Evolutionary conservation across 2,329 filamentous ascomycete species (phyloP), one percentile per base, ranked within the genome.

Genomic region (Aureobasidium musti): DNA sequence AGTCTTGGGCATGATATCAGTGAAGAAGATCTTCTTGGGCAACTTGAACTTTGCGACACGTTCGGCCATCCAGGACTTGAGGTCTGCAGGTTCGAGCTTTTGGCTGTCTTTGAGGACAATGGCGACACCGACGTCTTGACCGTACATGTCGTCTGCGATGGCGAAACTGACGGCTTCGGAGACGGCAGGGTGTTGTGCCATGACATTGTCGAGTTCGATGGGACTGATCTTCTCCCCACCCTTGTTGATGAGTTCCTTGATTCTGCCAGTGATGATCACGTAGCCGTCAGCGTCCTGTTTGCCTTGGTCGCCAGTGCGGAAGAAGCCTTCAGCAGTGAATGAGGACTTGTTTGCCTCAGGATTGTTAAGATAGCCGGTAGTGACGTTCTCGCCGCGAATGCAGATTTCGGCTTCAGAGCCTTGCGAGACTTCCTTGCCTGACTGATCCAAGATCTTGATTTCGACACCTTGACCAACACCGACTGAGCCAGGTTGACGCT

Each of bases 171-270:
- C 91, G 4, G 90, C 91, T 78, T 96, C 91, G 1, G 84, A 83
- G 1, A 95, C 84, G 41, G 87, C 84, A 11, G 89, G 86, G 74
- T 94, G 86, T 67, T 89, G 84, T n/a, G 89, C 83, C 33, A 96
- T 81, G 14, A 90, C 86, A 71, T 96, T 96, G 81, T 96, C 91
- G 39, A 96, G 82, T 79, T 96, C 91, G 65, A 95, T 93, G 1
- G 92, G 91, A 71, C 87, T 91, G 75, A 96, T 95, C 81, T 95
- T 95, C 81, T 96, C 91, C 68, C 91, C 91, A 65, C 90, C 91
- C 79, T 94, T 93, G 79, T 92, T 92, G 82, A 96, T 96, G 63
- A 96, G 82, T 79, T 96, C 92, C 83, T 96, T 96, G 80, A 96
- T 96, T 63, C 92, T 84, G n/a, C 92, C 92, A 0, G 92, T 96